Conservation (phyloP, 768 basidiomycete genomes). For the Multifurca ochricompacta region DNA sequence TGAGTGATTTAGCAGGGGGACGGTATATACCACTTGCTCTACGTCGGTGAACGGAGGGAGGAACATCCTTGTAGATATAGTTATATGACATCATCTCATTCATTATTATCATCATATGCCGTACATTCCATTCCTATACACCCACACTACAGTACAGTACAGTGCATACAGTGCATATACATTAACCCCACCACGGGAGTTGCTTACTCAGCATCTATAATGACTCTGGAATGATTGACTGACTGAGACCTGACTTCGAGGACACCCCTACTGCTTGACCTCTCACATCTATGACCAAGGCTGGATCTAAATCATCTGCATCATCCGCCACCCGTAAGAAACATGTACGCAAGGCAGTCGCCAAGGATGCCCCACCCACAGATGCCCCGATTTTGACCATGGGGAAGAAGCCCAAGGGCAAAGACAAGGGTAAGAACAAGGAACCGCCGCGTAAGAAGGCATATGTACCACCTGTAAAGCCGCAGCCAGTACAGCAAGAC, state of each 20-base stretch:
- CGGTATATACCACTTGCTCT: not conserved
- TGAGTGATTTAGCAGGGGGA: not conserved
- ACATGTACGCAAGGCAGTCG: constrained; percentile 68
- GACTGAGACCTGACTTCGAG: not conserved
- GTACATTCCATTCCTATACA: constrained; percentile 4
- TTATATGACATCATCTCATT: constrained; percentile 2
- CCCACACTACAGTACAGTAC: not conserved
- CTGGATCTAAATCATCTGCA: constrained; percentile 62
- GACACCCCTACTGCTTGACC: not conserved
- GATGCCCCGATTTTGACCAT: constrained; percentile 31
- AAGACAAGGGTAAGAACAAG: constrained; percentile 40
- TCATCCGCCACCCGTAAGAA: constrained; percentile 87
- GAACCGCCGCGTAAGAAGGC: constrained; percentile 77
- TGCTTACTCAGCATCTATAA: constrained; percentile 10
- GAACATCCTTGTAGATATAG: not conserved
- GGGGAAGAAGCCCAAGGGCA: constrained; percentile 44
- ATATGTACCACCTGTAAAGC: constrained; percentile 82
- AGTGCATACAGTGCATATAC: too few species aligned
- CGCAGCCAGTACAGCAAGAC: constrained; percentile 65
- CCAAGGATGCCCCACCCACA: constrained; percentile 23
- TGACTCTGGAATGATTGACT: not conserved
- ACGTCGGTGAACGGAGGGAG: not conserved
- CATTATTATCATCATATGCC: not conserved
- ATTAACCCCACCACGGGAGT: too few species aligned
- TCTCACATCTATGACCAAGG: constrained; percentile 33